Conservation (phyloP, 2,329 filamentous ascomycete species). For the Calonectria ilicicola region DNA sequence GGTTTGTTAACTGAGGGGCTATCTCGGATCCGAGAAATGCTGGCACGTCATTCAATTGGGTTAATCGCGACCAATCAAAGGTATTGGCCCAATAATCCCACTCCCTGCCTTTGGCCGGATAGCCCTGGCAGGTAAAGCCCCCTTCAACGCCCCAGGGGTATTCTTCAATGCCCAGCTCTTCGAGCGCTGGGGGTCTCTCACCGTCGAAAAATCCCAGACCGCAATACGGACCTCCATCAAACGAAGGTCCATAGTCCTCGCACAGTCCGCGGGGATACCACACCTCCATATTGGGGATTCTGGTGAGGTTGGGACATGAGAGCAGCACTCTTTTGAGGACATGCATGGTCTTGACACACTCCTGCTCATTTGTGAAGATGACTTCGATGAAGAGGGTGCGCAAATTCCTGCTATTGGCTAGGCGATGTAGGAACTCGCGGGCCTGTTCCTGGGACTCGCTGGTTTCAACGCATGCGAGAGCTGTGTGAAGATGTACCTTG, state of each 20-base stretch:
- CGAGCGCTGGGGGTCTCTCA: constrained; percentile 16
- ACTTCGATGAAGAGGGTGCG: not conserved
- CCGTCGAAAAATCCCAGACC: constrained; percentile 7
- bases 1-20: constrained; percentile 8
- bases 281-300: constrained; percentile 5
- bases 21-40: not conserved
- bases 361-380: constrained; percentile 7
- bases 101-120: constrained; percentile 8
- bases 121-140: constrained; percentile 2
- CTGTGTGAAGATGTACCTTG: not conserved
- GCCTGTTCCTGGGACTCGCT: constrained; percentile 19
- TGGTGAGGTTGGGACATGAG: constrained; percentile 23
- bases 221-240: not conserved
- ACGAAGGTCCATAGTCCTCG: not conserved
- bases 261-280: constrained; percentile 17
- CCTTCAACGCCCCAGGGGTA: constrained; percentile 20
- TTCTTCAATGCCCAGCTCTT: constrained; percentile 17
- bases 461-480: constrained; percentile 1
- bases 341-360: constrained; percentile 24
- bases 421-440: constrained; percentile 1
- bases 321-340: constrained; percentile 21
- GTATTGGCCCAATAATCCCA: constrained; percentile 11
- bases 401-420: constrained; percentile 11
- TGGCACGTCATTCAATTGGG: constrained; percentile 5
- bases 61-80: constrained; percentile 27